Base-by-base conservation (phyloP, 2,329 filamentous ascomycete genomes). In the Penicillium palitans region DNA sequence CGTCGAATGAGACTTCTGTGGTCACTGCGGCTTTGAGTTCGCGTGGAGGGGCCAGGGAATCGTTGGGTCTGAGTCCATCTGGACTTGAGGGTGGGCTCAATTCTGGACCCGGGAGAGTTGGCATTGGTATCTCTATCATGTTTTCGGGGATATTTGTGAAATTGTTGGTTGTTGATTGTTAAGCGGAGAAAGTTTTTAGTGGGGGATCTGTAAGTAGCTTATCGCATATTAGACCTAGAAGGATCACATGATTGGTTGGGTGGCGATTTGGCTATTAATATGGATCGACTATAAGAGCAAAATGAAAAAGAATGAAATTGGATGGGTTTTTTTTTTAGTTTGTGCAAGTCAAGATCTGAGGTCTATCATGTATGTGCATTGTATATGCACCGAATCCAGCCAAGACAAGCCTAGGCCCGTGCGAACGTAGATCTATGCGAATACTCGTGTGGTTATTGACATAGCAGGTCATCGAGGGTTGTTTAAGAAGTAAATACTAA, bases 1-100 rank as follows among this genome's bases (percentile, higher is more conserved):
- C 89, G 62, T 90, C 88, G 70, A 98, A 95, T 37, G 83, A 80
- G 19, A 86, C 72, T 25, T 70, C 70, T 4, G 79, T 82, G n/a
- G 81, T 81, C 2, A 77, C 77, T 17, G 84, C 80, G 35, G 77
- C 53, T 66, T 85, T 85, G 65, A 79, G 78, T 45, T 77, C 74
- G 24, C 81, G 82, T 13, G 79, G 78, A 2, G 82, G 79, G 25
- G 88, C 80, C 21, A 87, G 75, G 21, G 84, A 83, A 66, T 83
- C 80, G 62, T 80, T 81, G 56, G 87, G 73, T 25, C 69, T 62
- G 50, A 79, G 70, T n/a, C 67, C 69, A 64, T 72, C 71, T 19
- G 69, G 44, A 27, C 65, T 68, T 10, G 67, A 66, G 12, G 60
- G 59, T 25, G 68, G 69, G 50, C 64, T 64, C 27, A 24, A 31